Evolutionary conservation across 208 protist genomes (phyloP), one percentile per base, ranked within the genome.

Genomic region (Crithidia mellificae): DNA sequence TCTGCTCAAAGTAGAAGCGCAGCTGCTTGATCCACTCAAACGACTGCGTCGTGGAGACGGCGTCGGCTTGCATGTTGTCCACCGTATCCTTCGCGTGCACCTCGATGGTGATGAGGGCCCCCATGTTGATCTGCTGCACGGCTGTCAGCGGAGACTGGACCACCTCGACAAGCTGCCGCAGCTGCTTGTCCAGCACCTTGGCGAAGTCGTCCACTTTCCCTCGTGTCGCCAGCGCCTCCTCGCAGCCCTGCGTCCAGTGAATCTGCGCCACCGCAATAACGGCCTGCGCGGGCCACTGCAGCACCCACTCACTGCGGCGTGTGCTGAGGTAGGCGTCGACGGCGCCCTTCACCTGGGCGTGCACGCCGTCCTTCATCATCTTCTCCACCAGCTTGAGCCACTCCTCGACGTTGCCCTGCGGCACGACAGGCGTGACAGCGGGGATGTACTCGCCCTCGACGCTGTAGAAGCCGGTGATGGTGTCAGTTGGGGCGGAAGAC

Each of bases 21-120:
- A 99, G 79, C 78, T 99, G 97, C 64, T 91, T 97, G 49, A 98
- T 96, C 98, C 98, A 99, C 59, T 98, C 97, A 76, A 99, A 99
- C 27, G 95, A 97, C 20, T 81, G 77, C 11, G 76, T 74, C 46
- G 49, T 84, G 17, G 66, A 71, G 19, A 98, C 85, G 25, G 73
- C 59, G 25, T 73, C 61, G 38, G 82, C 50, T 9, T 79, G 46
- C 84, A 99, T 90, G 52, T 68, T 79, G 53, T 88, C 84, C 2
- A 96, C 84, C 8, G 98, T 98, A 72, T 99, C 98, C 72, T 98
- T 92, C 14, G 96, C 94, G 72, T 99, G 97, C 46, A 99, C 97
- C 72, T 99, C 98, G 65, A 98, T 96, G 11, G 97, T 98, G 74
- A 99, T 98, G 47, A 99, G 85, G 55, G 97, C 94, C 47, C 94